phyloP scores from a whole-genome alignment of 352 stramenopile genomes.

The Pythium sp. region DNA sequence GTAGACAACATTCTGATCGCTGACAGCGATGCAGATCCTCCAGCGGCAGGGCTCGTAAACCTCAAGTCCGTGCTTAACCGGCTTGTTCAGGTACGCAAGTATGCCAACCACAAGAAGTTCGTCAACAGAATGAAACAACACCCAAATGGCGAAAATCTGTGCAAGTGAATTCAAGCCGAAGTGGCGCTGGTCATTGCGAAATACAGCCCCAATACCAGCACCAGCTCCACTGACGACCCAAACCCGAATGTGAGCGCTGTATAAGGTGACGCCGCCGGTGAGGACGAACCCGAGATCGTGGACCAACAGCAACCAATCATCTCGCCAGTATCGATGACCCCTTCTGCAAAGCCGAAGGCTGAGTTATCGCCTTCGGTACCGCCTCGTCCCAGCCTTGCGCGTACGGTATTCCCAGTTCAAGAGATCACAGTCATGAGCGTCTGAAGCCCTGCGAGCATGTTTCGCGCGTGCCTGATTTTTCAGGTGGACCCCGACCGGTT shows the following conservation, averaged over 20 bases:
- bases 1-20: not conserved
- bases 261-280: no score
- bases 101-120: not conserved
- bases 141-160: not conserved
- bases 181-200: not conserved
- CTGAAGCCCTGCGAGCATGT: not conserved
- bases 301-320: no score
- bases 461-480: not conserved
- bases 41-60: no score
- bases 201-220: not conserved
- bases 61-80: not conserved
- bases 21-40: not conserved
- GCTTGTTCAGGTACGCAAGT: not conserved
- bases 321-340: not conserved
- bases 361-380: not conserved
- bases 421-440: not conserved
- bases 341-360: not conserved
- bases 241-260: no score
- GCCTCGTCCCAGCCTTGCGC: not conserved
- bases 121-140: not conserved
- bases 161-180: not conserved
- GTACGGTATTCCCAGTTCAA: not conserved
- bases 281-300: no score
- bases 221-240: not conserved
- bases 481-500: not conserved